Base-by-base conservation (phyloP, 2,329 filamentous ascomycete species). In the Whalleya microplaca region DNA sequence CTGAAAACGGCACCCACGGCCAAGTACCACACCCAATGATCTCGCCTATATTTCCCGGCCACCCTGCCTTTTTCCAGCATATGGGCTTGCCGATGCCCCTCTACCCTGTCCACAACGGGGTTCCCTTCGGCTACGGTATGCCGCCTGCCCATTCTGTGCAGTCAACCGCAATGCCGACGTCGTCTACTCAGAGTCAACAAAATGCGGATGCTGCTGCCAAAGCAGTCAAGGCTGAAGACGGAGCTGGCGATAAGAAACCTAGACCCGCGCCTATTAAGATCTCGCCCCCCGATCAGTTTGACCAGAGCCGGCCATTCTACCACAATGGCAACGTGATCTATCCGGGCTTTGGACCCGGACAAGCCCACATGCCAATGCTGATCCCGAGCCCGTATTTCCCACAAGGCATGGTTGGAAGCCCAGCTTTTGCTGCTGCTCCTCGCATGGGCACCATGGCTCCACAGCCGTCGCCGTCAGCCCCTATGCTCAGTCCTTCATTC, bases 311-410 rank as follows among this genome's bases (percentile, higher is more conserved):
- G 37, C 77, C 80, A 1, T 80, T 78, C 61, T 71, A 74, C 55
- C 72, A 71, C 64, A 78, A 81, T 48, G 76, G 78, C 0, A 77
- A 80, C 50, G 73, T 77, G 70, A 65, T 78, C 61, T 73, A 78
- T 57, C 75, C 75, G 2, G 6, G 58, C n/a, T 45, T 62, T 53
- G 64, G 55, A 45, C 57, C 63, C 43, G 41, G 53, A 3, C 61
- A 58, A 19, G 48, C 51, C 29, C 60, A 53, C 2, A 49, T 65
- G 53, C 55, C 63, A 27, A 64, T 63, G 45, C 58, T 69, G 45
- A 46, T 64, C 10, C 51, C 62, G 5, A 61, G 53, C 40, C 62
- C 62, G 1, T 69, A 62, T 47, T 62, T 66, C n/a, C 52, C 62
- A 6, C 60, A 48, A 32, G 61, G 63, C 1, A 53, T 63, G 18